These are phyloP conservation scores for Nemania abortiva DNA, from an alignment of 2,329 filamentous ascomycete genomes.

Conservation along the genomic window DNA sequence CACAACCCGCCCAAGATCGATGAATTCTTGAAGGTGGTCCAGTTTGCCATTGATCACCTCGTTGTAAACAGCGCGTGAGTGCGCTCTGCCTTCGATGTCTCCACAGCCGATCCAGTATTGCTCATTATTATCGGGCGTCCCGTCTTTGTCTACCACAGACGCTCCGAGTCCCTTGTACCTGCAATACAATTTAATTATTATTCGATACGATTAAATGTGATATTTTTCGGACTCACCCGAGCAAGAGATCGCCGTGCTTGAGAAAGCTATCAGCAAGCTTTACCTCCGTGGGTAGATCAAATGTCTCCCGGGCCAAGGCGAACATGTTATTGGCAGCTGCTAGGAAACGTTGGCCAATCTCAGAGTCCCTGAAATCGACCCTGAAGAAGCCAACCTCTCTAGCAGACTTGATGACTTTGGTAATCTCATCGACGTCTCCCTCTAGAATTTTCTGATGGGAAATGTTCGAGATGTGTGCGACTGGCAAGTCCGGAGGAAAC, in stretches of 20 bases:
- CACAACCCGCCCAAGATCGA: slow-evolving; percentile 33
- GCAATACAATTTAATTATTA: slow-evolving; percentile 9
- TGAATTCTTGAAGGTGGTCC: slow-evolving; percentile 30
- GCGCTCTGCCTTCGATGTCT: slow-evolving; percentile 34
- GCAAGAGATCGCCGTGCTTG: slow-evolving; percentile 35
- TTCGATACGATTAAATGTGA: background rate
- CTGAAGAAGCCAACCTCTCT: slow-evolving; percentile 36
- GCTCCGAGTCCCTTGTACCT: slow-evolving; percentile 35
- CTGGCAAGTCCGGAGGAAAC: slow-evolving; percentile 29
- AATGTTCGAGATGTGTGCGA: slow-evolving; percentile 36
- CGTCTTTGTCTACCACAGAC: slow-evolving; percentile 34
- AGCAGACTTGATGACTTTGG: slow-evolving; percentile 32
- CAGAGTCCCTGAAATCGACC: slow-evolving; percentile 35
- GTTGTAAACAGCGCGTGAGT: slow-evolving; percentile 33
- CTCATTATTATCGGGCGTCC: slow-evolving; percentile 35
- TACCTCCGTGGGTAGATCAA: slow-evolving; percentile 31
- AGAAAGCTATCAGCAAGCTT: slow-evolving; percentile 38
- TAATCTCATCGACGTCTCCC: slow-evolving; percentile 30
- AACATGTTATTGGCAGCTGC: slow-evolving; percentile 36
- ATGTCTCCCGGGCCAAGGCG: slow-evolving; percentile 32
- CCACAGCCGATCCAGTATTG: slow-evolving; percentile 39
- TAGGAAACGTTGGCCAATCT: slow-evolving; percentile 28
- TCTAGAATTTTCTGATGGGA: slow-evolving; percentile 35
- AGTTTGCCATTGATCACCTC: slow-evolving; percentile 32
- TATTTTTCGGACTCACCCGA: slow-evolving; percentile 23